phyloP scores from a whole-genome alignment of 768 basidiomycete species.

The Termitomyces sp. region DNA sequence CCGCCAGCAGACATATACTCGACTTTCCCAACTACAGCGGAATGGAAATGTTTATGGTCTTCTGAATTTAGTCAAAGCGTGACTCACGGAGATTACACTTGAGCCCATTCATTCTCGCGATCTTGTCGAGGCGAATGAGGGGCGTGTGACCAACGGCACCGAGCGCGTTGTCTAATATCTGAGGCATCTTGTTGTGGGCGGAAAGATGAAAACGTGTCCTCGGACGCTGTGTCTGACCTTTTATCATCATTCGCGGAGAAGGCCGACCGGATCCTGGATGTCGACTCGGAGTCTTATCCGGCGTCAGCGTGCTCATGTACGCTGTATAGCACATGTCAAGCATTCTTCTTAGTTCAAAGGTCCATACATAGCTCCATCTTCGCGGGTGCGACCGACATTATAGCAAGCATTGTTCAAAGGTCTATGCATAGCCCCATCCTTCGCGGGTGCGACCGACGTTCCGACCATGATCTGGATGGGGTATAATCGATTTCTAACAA shows the following conservation, averaged over 20 bases:
- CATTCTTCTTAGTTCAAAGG: not conserved
- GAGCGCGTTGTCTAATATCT: slow-evolving; percentile 71
- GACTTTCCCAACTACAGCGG: slow-evolving; percentile 70
- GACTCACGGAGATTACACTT: slow-evolving; percentile 85
- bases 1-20: slow-evolving; percentile 92
- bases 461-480: not conserved
- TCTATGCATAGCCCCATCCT: not conserved
- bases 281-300: not conserved
- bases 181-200: slow-evolving; percentile 24
- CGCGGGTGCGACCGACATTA: no score
- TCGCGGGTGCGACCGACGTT: not conserved
- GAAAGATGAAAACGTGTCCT: not conserved
- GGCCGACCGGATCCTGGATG: slow-evolving; percentile 2
- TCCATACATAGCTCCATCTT: not conserved
- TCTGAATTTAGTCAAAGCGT: no score
- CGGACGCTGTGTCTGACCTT: slow-evolving; percentile 4
- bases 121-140: slow-evolving; percentile 77
- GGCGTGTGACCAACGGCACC: slow-evolving; percentile 91
- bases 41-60: not conserved
- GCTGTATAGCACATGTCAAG: not conserved
- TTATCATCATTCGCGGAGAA: not conserved
- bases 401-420: not conserved
- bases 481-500: accelerated
- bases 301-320: not conserved
- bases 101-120: slow-evolving; percentile 67